phyloP scores from a whole-genome alignment of 2,329 filamentous ascomycete genomes.

The Tolypocladium pustulatum region DNA sequence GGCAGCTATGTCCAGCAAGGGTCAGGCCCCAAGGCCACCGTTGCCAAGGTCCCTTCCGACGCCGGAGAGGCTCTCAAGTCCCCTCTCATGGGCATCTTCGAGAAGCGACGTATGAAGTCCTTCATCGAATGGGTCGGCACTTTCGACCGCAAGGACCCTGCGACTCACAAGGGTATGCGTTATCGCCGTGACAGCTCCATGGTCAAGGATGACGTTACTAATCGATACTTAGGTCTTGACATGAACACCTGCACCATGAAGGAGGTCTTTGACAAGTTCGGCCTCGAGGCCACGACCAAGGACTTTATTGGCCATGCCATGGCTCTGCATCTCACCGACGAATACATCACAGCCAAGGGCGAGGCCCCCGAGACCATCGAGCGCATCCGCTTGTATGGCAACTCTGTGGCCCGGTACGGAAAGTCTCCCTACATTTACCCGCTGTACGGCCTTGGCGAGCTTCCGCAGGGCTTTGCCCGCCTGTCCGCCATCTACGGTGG shows the following conservation, averaged over 20 bases:
- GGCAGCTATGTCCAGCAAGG: slow-evolving; percentile 96
- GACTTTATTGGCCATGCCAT: slow-evolving; percentile 98
- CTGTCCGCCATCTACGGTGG: slow-evolving; percentile 97
- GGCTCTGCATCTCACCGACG: slow-evolving; percentile 87
- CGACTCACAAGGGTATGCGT: slow-evolving; percentile 75
- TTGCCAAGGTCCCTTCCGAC: slow-evolving; percentile 95
- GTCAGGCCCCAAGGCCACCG: slow-evolving; percentile 68
- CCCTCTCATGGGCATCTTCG: slow-evolving; percentile 91
- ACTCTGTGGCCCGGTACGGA: slow-evolving; percentile 94
- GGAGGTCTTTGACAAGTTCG: slow-evolving; percentile 98
- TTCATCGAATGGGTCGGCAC: slow-evolving; percentile 93
- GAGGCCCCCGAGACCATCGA: slow-evolving; percentile 75
- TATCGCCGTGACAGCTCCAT: background rate
- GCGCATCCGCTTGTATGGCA: slow-evolving; percentile 91
- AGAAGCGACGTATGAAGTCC: slow-evolving; percentile 93
- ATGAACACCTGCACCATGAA: slow-evolving; percentile 78
- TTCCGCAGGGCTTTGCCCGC: slow-evolving; percentile 94
- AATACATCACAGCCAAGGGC: slow-evolving; percentile 67
- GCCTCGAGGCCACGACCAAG: slow-evolving; percentile 76
- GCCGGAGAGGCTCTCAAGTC: slow-evolving; percentile 83
- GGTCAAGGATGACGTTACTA: slow-evolving; percentile 1
- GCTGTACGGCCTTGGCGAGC: slow-evolving; percentile 90
- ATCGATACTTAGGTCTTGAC: slow-evolving; percentile 55
- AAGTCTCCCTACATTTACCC: slow-evolving; percentile 99
- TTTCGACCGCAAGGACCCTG: slow-evolving; percentile 71